Conservation (phyloP, 768 basidiomycete species). For the Termitomyces heimii region DNA sequence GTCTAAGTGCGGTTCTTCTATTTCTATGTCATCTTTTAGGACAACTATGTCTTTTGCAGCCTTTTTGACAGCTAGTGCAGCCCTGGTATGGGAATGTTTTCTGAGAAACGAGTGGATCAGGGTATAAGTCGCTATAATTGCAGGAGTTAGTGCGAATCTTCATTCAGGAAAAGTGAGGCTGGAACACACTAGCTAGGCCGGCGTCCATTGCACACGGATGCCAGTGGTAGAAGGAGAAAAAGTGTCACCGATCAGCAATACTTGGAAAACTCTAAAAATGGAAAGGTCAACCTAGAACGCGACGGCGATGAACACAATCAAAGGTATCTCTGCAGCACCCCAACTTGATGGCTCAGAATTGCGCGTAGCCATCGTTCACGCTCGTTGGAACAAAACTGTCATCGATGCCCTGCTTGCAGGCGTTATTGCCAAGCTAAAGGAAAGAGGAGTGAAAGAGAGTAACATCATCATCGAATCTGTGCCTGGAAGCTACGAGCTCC, state of each 20-base stretch:
- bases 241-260: conserved; percentile 1
- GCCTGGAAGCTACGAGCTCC: conserved; percentile 94
- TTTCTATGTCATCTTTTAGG: conserved; percentile 46
- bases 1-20: conserved; percentile 51
- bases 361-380: conserved; percentile 90
- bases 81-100: conserved; percentile 60
- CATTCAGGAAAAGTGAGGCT: not conserved
- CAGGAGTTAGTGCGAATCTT: not conserved
- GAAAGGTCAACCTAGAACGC: conserved; percentile 7
- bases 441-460: conserved; percentile 78
- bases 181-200: conserved; percentile 44
- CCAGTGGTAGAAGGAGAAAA: conserved; percentile 4
- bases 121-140: conserved; percentile 59
- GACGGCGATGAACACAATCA: conserved; percentile 57
- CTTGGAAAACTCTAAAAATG: not conserved
- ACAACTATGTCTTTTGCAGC: conserved; percentile 59
- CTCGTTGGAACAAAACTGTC: conserved; percentile 89
- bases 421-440: conserved; percentile 72
- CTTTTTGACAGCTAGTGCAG: conserved; percentile 68
- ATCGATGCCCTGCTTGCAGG: conserved; percentile 84
- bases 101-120: conserved; percentile 70
- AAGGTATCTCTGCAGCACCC: conserved; percentile 62
- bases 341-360: conserved; percentile 75
- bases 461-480: conserved; percentile 92
- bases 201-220: conserved; percentile 35